These are phyloP conservation scores for Penicillium arizonense DNA, from an alignment of 495 filamentous ascomycete species.

Conservation along the genomic window DNA sequence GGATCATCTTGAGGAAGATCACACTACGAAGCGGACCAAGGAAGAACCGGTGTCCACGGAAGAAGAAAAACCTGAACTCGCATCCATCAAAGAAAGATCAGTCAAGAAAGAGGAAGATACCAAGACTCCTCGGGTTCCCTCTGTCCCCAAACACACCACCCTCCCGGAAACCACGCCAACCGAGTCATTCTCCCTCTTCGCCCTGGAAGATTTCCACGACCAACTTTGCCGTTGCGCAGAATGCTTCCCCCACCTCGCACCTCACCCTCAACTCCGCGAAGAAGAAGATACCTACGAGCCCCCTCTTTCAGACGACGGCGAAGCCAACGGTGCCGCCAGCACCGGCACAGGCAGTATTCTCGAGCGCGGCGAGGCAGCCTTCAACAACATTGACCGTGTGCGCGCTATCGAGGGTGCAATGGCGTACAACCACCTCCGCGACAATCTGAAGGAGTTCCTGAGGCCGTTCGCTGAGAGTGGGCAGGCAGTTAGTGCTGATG, in stretches of 20 bases:
- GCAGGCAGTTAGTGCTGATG: slow-evolving; percentile 80
- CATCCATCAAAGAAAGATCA: slow-evolving; percentile 21
- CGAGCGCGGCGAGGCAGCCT: slow-evolving; percentile 84
- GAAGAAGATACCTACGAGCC: slow-evolving; percentile 93
- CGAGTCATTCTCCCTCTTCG: slow-evolving; percentile 73
- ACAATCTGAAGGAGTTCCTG: slow-evolving; percentile 89
- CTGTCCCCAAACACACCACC: slow-evolving; percentile 35
- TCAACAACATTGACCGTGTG: slow-evolving; percentile 88
- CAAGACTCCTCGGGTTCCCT: slow-evolving; percentile 2
- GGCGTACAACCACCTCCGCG: slow-evolving; percentile 93
- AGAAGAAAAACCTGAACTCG: slow-evolving; percentile 19
- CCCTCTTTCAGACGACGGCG: slow-evolving; percentile 64
- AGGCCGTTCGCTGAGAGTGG: slow-evolving; percentile 91
- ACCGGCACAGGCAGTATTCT: slow-evolving; percentile 70
- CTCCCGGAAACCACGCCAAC: slow-evolving; percentile 49
- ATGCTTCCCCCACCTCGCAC: slow-evolving; percentile 71
- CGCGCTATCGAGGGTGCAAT: slow-evolving; percentile 94
- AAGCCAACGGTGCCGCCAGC: slow-evolving; percentile 46
- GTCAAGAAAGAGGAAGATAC: slow-evolving; percentile 15
- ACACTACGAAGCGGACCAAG: slow-evolving; percentile 61
- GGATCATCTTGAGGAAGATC: slow-evolving; percentile 29
- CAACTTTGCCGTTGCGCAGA: slow-evolving; percentile 72
- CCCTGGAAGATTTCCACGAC: slow-evolving; percentile 71
- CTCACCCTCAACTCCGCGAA: slow-evolving; percentile 79
- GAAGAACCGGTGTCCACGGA: slow-evolving; percentile 22